These are phyloP conservation scores for Mucor sp. DNA, from an alignment of 371 early-diverging fungal species.

Conservation along the genomic window DNA sequence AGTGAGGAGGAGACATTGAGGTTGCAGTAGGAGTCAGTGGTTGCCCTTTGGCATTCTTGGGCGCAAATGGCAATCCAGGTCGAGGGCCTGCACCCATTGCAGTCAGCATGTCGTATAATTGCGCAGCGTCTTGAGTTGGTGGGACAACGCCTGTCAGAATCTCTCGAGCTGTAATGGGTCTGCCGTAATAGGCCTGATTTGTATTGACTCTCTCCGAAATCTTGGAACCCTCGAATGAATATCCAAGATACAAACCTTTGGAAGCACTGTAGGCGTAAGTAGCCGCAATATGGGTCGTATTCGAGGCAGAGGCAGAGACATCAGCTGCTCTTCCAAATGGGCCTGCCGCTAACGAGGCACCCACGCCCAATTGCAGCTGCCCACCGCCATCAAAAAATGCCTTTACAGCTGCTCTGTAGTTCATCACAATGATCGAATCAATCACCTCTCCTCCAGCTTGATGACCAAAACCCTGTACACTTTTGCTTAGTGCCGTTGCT, in stretches of 20 bases:
- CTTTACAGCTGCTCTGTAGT: constrained; percentile 44
- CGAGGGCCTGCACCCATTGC: constrained; percentile 32
- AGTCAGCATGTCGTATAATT: constrained; percentile 29
- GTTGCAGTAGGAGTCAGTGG: background rate
- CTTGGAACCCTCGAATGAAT: constrained; percentile 44
- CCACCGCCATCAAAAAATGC: constrained; percentile 47
- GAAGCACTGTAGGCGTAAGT: constrained; percentile 46
- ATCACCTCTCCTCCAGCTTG: constrained; percentile 40
- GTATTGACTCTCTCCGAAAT: constrained; percentile 42
- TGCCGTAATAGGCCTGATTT: constrained; percentile 40
- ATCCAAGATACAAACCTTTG: constrained; percentile 41
- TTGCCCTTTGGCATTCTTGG: constrained; percentile 3
- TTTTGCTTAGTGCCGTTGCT: background rate
- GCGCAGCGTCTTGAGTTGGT: constrained; percentile 28
- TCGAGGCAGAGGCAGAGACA: constrained; percentile 30
- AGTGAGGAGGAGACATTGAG: background rate
- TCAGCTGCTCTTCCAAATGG: constrained; percentile 39
- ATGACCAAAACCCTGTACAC: constrained; percentile 38
- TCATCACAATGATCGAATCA: constrained; percentile 46
- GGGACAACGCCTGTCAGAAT: constrained; percentile 33
- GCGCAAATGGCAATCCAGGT: constrained; percentile 20
- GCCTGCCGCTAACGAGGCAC: constrained; percentile 38
- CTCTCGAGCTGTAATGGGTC: constrained; percentile 35
- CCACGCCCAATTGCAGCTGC: constrained; percentile 42
- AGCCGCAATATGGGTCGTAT: constrained; percentile 35